Conservation (phyloP, 2,329 filamentous ascomycete genomes). For the Fonsecaea multimorphosa region DNA sequence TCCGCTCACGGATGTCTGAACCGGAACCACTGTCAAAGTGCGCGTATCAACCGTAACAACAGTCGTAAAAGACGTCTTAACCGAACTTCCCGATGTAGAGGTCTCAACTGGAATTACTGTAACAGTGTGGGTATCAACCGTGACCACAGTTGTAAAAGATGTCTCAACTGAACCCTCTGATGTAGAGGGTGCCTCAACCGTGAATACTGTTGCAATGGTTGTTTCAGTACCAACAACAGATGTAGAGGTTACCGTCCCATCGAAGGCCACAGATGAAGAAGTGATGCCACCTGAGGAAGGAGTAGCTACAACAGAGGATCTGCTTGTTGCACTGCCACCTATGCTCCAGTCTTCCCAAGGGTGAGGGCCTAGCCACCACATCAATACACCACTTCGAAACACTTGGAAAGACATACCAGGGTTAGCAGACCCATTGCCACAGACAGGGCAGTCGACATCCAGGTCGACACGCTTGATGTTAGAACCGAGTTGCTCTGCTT, state of each 20-base stretch:
- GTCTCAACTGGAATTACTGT: too few relatives aligned
- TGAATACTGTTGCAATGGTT: too few relatives aligned
- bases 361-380: not conserved
- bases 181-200: too few relatives aligned
- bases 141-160: too few relatives aligned
- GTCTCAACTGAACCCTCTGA: too few relatives aligned
- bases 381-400: not conserved
- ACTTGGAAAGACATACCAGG: not conserved
- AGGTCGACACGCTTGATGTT: conserved; percentile 1
- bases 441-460: conserved; percentile 1
- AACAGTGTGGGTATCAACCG: too few relatives aligned
- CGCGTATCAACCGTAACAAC: too few relatives aligned
- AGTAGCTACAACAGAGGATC: not conserved
- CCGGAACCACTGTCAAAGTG: not conserved
- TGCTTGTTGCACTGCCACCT: not conserved
- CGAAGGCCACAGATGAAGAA: not conserved
- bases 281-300: not conserved
- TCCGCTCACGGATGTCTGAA: not conserved
- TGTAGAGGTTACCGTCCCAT: too few relatives aligned
- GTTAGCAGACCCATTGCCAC: not conserved
- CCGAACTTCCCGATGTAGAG: too few relatives aligned
- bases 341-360: conserved; percentile 16
- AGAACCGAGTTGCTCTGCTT: not conserved
- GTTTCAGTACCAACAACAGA: too few relatives aligned
- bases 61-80: too few relatives aligned